These are phyloP conservation scores for Rhodotorula mucilaginosa DNA, from an alignment of 1,284 basidiomycete genomes.

Conservation along the genomic window DNA sequence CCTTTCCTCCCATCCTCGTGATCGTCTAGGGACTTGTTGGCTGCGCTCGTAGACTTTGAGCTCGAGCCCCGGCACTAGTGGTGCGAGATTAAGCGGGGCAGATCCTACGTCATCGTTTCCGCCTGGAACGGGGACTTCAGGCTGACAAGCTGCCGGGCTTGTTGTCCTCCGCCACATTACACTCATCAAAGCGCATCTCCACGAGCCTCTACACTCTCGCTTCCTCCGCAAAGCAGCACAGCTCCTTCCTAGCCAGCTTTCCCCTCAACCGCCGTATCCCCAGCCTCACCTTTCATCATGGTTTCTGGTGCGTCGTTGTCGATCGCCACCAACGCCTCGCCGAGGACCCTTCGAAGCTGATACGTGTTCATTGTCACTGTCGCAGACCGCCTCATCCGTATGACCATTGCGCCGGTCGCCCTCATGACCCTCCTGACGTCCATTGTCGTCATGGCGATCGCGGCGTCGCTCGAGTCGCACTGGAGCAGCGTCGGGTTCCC, in stretches of 20 bases:
- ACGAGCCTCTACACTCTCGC: too few species aligned
- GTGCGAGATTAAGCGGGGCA: too few species aligned
- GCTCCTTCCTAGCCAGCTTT: not conserved
- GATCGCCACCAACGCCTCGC: not conserved
- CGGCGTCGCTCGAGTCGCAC: slow-evolving; percentile 39
- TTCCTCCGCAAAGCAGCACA: not conserved
- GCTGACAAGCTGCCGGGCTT: too few species aligned
- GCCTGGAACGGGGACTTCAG: too few species aligned
- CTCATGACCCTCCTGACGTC: slow-evolving; percentile 39
- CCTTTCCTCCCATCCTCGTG: too few species aligned
- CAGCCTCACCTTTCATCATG: not conserved
- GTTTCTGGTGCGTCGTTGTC: not conserved
- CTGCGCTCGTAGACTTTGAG: too few species aligned
- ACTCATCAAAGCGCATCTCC: too few species aligned
- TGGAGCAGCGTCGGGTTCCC: slow-evolving; percentile 51
- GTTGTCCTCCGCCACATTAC: too few species aligned
- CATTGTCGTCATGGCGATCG: slow-evolving; percentile 49
- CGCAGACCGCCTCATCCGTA: slow-evolving; percentile 7
- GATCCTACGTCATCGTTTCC: too few species aligned
- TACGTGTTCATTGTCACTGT: not conserved
- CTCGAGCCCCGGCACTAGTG: too few species aligned
- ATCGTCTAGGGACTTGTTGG: too few species aligned
- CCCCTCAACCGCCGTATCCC: not conserved
- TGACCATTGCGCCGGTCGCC: slow-evolving; percentile 11
- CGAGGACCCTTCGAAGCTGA: not conserved